These are phyloP conservation scores for Silybum marianum DNA, from an alignment of 129 eudicot species.

Conservation along the genomic window DNA sequence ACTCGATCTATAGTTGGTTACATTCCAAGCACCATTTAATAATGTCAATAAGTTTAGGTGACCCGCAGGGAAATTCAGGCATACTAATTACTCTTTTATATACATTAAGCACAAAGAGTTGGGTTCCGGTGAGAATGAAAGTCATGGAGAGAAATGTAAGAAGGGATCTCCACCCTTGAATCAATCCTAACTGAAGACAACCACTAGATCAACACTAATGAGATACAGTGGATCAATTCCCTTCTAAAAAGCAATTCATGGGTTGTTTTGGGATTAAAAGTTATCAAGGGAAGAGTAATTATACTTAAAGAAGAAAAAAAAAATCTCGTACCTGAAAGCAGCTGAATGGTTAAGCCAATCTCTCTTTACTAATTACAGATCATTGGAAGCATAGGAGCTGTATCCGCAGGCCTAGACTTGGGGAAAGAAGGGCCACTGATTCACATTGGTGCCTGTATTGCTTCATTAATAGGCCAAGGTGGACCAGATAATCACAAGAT, in stretches of 20 bases:
- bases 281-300: not conserved
- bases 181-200: too few relatives aligned
- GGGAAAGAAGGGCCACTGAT: conserved; percentile 98
- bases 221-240: too few relatives aligned
- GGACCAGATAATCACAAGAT: conserved; percentile 74
- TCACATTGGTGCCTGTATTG: conserved; percentile 87
- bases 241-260: too few relatives aligned
- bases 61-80: not conserved
- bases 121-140: too few relatives aligned
- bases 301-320: not conserved
- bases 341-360: conserved; percentile 20
- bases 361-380: conserved; percentile 51
- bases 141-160: too few relatives aligned
- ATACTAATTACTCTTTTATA: not conserved
- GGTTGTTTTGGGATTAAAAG: too few relatives aligned
- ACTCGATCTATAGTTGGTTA: not conserved
- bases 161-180: too few relatives aligned
- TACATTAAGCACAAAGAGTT: too few relatives aligned
- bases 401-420: conserved; percentile 82
- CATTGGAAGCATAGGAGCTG: conserved; percentile 91
- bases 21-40: not conserved
- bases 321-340: conserved; percentile 9
- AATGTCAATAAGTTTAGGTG: not conserved
- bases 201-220: too few relatives aligned
- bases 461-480: conserved; percentile 88